These are phyloP conservation scores for Saussurea involucrata DNA, from an alignment of 129 eudicot species.

Conservation along the genomic window DNA sequence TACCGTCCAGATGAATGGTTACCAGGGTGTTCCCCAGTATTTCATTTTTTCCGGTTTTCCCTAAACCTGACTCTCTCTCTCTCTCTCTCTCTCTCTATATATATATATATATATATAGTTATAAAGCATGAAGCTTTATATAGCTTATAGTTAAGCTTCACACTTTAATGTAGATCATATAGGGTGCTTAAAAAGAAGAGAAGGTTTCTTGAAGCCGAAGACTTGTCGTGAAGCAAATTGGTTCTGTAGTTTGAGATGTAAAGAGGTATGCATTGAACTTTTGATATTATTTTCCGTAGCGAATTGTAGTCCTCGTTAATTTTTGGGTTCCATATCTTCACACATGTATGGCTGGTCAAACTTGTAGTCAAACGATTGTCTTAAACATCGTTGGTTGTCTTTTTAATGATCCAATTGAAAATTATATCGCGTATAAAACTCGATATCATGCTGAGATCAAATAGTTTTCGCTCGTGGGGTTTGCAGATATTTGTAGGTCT, in stretches of 20 bases:
- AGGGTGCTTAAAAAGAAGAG: constrained; percentile 55
- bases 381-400: background rate
- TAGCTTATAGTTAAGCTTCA: constrained; percentile 6
- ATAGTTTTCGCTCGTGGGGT: background rate
- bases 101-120: background rate
- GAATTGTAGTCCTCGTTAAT: too few relatives aligned
- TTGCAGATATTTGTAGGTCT: constrained; percentile 73
- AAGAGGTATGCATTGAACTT: constrained; percentile 48
- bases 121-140: background rate
- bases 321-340: too few relatives aligned
- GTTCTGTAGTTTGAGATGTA: constrained; percentile 72
- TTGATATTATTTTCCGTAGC: background rate
- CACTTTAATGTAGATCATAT: constrained; percentile 56
- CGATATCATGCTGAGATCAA: background rate
- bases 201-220: constrained; percentile 24
- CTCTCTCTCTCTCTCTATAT: too few relatives aligned
- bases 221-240: constrained; percentile 37
- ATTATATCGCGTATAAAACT: background rate
- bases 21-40: too few relatives aligned
- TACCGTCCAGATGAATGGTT: too few relatives aligned
- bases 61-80: too few relatives aligned
- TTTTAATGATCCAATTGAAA: background rate
- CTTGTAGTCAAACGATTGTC: too few relatives aligned
- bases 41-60: too few relatives aligned
- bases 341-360: too few relatives aligned